Evolutionary conservation across 768 basidiomycete species (phyloP), one percentile per base, ranked within the genome.

Genomic region (Trametes villosa): DNA sequence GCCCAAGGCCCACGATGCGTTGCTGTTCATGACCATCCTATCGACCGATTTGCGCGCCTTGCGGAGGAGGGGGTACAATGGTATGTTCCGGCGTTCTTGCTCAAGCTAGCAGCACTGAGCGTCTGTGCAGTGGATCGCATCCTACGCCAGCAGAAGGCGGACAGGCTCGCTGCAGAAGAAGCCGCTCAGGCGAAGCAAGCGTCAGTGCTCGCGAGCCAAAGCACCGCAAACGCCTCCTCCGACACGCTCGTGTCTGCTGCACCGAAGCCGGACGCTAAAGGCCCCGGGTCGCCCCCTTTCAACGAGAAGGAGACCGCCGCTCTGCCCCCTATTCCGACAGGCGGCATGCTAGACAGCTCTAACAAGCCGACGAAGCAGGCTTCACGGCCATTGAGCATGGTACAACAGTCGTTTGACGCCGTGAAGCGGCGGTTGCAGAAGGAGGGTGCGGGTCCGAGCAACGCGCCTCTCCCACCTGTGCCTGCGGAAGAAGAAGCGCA

Each of bases 21-120:
- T 99, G 8, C 72, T 98, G 9, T 89, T 98, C 65, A 91, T 93
- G 85, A 97, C 95, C 0, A 93, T 99, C 53, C 80, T 99, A 18
- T 93, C 94, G 0, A 98, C 96, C 0, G 93, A 96, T 64, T 75
- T 98, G 40, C 83, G 86, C 59, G 86, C 92, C 3, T 72, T 97
- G 63, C 88, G 87, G 67, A 79, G 94, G 38, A 79, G 94, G 63
- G 95, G 94, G 6, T 96, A 93, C 70, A 93, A 94, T 67, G 89
- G 92, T 90, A 64, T 4, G 78, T 4, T 68, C 62, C 36, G 59
- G 11, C 13, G 50, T 2, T 31, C 15, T 13, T 8, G 15, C 18
- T 57, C 26, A 33, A 64, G 50, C 68, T 66, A 68, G 72, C 0
- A 72, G 75, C 24, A 60, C 76, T 66, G 36, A 40, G 20, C 48